Base-by-base conservation (phyloP, 306 rosid genomes). In the Acacia crassicarpa region DNA sequence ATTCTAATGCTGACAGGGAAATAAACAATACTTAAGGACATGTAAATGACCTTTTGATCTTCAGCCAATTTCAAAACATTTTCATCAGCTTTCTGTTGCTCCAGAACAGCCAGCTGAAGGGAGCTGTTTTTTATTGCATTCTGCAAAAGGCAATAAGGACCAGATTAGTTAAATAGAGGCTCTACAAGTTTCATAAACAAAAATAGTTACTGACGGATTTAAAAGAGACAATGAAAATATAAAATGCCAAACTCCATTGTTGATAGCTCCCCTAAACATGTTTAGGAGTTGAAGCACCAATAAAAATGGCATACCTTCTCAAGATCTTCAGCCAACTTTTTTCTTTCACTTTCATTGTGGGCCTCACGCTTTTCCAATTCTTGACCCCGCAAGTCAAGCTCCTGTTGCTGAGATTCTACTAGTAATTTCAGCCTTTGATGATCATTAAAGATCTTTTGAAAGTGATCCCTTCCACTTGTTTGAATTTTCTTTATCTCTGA, bases 331-430 rank as follows among this genome's bases (percentile, higher is more conserved):
- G 90, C 87, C 32, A 96, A 90, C 87, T 87, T 92, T 85, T 86
- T 91, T 56, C 95, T 90, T 89, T 96, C 97, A 82, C 59, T 87
- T 86, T 94, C 99, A 5, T 92, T 94, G 48, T 83, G 89, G 40
- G 93, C 90, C 48, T 93, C 98, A 58, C 98, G 98, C 83, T 90
- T 89, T 88, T 96, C 98, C 92, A 96, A 72, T 78, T 96, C 97
- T 71, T 78, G 78, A 82, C 90, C 86, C 80, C 87, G 90, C 62
- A 84, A 63, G 89, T 92, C 98, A 5, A 96, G 91, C 79, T 91
- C 92, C 73, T 72, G 89, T 85, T 91, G 91, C 66, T 94, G 97
- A 86, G 91, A 87, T 85, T 96, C 98, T 78, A 96, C 83, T 83
- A 91, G 97, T 86, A 85, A 58, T 86, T 92, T 96, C 48, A 92